A percentile compares a stretch with the other conserved stretches of the same genome.
phyloP scores from a whole-genome alignment of 257 asterid genomes.

The Eucommia ulmoides region DNA sequence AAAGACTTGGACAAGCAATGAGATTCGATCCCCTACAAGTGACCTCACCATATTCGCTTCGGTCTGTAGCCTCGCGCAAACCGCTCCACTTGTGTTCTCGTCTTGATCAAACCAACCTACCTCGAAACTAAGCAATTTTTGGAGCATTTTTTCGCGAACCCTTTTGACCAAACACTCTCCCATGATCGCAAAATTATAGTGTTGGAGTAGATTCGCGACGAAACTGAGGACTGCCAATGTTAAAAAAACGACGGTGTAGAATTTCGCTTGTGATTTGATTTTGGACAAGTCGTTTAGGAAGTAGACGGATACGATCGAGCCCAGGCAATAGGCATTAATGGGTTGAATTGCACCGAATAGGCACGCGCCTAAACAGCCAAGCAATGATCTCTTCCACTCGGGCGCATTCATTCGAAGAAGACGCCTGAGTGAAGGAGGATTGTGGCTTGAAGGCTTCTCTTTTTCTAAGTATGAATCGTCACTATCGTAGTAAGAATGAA shows the following conservation, averaged over 20 bases:
- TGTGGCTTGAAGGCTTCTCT: too few species aligned
- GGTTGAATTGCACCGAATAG: slow-evolving; percentile 56
- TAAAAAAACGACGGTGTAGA: slow-evolving; percentile 27
- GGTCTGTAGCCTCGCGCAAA: slow-evolving; percentile 43
- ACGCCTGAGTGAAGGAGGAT: slow-evolving; percentile 28
- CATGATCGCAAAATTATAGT: slow-evolving; percentile 54
- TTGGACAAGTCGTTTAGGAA: slow-evolving; percentile 21
- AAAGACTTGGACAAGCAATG: slow-evolving; percentile 47
- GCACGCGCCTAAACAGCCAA: slow-evolving; percentile 55
- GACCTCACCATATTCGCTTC: slow-evolving; percentile 52
- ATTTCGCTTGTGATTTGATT: slow-evolving; percentile 28
- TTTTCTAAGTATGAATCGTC: slow-evolving; percentile 18
- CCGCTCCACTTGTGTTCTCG: slow-evolving; percentile 42
- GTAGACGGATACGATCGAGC: slow-evolving; percentile 46
- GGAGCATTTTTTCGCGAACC: slow-evolving; percentile 39
- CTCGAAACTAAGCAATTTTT: slow-evolving; percentile 46
- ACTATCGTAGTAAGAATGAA: slow-evolving; percentile 29
- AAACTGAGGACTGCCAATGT: slow-evolving; percentile 32
- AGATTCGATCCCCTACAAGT: slow-evolving; percentile 56
- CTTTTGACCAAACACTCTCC: slow-evolving; percentile 58
- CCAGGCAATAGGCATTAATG: slow-evolving; percentile 43
- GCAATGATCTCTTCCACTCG: slow-evolving; percentile 57
- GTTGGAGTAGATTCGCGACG: slow-evolving; percentile 51
- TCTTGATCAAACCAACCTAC: slow-evolving; percentile 66
- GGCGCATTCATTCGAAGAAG: slow-evolving; percentile 49